phyloP scores from a whole-genome alignment of 2,329 filamentous ascomycete species.

The Fusarium equiseti region DNA sequence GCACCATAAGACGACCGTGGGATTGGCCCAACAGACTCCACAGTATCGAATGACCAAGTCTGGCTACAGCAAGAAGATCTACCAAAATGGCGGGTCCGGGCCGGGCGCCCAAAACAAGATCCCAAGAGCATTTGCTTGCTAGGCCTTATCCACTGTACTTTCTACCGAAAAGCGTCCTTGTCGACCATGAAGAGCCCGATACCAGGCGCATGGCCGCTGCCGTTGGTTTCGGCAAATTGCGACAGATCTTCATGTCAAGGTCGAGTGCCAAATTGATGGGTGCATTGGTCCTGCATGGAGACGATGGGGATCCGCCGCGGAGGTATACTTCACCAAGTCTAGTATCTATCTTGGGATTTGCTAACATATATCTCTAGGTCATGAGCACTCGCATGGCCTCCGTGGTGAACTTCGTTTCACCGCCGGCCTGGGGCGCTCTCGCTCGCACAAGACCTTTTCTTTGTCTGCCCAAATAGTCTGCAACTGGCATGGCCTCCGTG shows the following conservation, averaged over 20 bases:
- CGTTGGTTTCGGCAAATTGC: neutral
- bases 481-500: neutral
- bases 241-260: neutral
- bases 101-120: too few species aligned
- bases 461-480: too few species aligned
- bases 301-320: neutral
- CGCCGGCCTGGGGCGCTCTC: fast-evolving
- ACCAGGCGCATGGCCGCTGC: neutral
- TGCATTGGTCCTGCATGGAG: neutral
- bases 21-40: too few species aligned
- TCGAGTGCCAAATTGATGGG: neutral
- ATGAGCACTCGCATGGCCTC: neutral
- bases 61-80: neutral
- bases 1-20: too few species aligned
- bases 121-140: too few species aligned
- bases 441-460: too few species aligned
- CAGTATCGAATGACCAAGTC: neutral
- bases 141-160: too few species aligned
- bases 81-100: neutral
- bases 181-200: too few species aligned
- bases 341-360: neutral
- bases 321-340: neutral
- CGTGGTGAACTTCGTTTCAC: too few species aligned
- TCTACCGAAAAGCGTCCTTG: too few species aligned
- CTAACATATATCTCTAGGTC: neutral